Evolutionary conservation across 1,284 basidiomycete genomes (phyloP).

Genomic region (Hemileia vastatrix): DNA sequence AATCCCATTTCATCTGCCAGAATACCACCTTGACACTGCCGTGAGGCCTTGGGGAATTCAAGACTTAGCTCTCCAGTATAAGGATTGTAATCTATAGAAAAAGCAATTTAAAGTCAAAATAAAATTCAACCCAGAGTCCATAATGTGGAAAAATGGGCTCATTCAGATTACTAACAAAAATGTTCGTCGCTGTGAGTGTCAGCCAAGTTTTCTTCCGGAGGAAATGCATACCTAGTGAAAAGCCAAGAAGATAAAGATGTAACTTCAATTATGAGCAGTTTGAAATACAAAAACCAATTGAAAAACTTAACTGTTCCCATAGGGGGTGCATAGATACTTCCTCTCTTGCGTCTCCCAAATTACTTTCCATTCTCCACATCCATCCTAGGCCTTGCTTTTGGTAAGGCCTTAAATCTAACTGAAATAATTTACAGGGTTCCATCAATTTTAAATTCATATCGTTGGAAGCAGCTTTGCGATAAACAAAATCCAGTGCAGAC

Average conservation of each 20-base stretch:
- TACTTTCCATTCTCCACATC: constrained; percentile 82
- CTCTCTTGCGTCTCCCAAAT: constrained; percentile 59
- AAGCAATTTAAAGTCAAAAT: background rate
- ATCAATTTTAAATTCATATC: constrained; percentile 68
- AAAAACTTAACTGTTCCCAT: constrained; percentile 72
- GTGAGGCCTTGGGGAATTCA: constrained; percentile 71
- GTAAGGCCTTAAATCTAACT: constrained; percentile 66
- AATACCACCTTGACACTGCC: constrained; percentile 72
- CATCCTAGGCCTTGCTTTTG: constrained; percentile 94
- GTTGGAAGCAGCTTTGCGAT: constrained; percentile 65
- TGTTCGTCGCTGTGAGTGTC: constrained; percentile 55
- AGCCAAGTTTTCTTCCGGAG: constrained; percentile 24
- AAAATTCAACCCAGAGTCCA: background rate
- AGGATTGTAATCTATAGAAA: constrained; percentile 25
- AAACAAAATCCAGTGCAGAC: constrained; percentile 34
- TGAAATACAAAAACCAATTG: constrained; percentile 47
- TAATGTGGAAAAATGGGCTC: background rate
- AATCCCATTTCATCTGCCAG: constrained; percentile 58
- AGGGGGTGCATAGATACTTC: constrained; percentile 72
- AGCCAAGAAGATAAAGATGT: background rate
- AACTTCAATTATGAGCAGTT: constrained; percentile 53
- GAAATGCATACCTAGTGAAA: constrained; percentile 10
- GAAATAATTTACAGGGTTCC: constrained; percentile 71
- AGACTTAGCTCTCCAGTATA: constrained; percentile 78
- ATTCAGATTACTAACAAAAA: constrained; percentile 53